Percentiles rank a stretch among this genome's conserved stretches.
These are phyloP conservation scores for Candida sphagnicola DNA, from an alignment of 805 yeast species.

Conservation along the genomic window DNA sequence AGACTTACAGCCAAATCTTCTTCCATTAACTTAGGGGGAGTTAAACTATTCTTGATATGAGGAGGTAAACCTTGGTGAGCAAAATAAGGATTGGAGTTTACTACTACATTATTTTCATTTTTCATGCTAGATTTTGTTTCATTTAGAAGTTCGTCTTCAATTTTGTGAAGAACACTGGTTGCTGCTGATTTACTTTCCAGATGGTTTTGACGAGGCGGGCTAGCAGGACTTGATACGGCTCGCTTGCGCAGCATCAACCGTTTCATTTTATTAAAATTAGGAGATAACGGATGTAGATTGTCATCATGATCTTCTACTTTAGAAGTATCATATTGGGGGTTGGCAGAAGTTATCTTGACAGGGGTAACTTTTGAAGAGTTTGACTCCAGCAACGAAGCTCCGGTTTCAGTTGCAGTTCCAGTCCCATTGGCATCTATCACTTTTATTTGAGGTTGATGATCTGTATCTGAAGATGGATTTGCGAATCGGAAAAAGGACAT, in stretches of 20 bases:
- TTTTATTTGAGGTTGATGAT: background rate
- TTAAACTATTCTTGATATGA: conserved; percentile 26
- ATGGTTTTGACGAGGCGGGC: conserved; percentile 6
- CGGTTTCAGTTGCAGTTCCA: background rate
- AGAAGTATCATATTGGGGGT: background rate
- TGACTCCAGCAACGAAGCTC: background rate
- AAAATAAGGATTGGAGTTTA: conserved; percentile 46
- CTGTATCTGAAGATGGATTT: background rate
- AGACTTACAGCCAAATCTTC: conserved; percentile 28
- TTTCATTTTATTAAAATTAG: conserved; percentile 2
- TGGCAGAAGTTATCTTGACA: background rate
- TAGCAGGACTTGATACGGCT: conserved; percentile 3
- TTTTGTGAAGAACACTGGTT: background rate
- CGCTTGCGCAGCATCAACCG: conserved; percentile 3
- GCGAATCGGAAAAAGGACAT: conserved; percentile 1
- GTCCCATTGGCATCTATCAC: background rate
- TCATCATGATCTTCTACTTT: background rate
- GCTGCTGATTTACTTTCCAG: background rate
- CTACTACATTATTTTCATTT: conserved; percentile 15
- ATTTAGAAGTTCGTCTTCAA: too few relatives aligned
- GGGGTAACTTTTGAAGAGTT: conserved; percentile 1
- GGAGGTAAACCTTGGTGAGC: conserved; percentile 59
- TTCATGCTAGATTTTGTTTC: conserved; percentile 12
- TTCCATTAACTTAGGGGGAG: conserved; percentile 5
- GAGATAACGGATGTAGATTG: background rate